Evolutionary conservation across 805 yeast genomes (phyloP).

Genomic region (Candida hungchunana): DNA sequence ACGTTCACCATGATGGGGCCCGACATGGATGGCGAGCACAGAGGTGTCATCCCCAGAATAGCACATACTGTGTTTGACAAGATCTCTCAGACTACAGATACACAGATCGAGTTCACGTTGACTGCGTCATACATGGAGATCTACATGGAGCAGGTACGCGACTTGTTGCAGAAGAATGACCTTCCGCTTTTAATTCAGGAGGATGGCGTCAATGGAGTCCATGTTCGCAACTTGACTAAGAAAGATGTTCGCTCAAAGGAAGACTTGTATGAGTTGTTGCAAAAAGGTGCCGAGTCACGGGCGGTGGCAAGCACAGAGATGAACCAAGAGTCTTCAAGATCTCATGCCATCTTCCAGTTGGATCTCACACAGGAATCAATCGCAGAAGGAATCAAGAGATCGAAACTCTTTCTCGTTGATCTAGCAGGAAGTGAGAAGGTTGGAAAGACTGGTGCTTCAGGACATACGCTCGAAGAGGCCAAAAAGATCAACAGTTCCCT

Average conservation of each 20-base stretch:
- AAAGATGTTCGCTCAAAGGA: constrained; percentile 52
- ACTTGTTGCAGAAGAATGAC: constrained; percentile 46
- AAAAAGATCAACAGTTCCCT: constrained; percentile 78
- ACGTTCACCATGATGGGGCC: constrained; percentile 74
- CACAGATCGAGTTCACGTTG: constrained; percentile 49
- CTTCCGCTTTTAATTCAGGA: constrained; percentile 49
- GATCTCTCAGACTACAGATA: constrained; percentile 38
- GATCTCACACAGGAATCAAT: constrained; percentile 57
- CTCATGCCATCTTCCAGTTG: constrained; percentile 76
- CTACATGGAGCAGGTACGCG: constrained; percentile 72
- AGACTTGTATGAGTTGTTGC: constrained; percentile 56
- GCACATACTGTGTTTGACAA: constrained; percentile 58
- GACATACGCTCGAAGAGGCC: constrained; percentile 75
- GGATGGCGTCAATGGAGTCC: constrained; percentile 58
- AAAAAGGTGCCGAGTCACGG: constrained; percentile 53
- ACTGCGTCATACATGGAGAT: constrained; percentile 77
- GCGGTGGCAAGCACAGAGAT: constrained; percentile 59
- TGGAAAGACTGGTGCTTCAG: constrained; percentile 72
- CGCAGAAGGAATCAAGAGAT: constrained; percentile 55
- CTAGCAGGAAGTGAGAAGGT: constrained; percentile 85
- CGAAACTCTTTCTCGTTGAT: constrained; percentile 72
- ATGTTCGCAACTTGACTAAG: constrained; percentile 66
- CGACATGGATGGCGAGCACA: constrained; percentile 21
- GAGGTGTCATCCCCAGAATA: constrained; percentile 72
- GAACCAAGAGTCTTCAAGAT: constrained; percentile 72